Base-by-base conservation (phyloP, 352 stramenopile genomes). In the Halophytophthora polymorphica region DNA sequence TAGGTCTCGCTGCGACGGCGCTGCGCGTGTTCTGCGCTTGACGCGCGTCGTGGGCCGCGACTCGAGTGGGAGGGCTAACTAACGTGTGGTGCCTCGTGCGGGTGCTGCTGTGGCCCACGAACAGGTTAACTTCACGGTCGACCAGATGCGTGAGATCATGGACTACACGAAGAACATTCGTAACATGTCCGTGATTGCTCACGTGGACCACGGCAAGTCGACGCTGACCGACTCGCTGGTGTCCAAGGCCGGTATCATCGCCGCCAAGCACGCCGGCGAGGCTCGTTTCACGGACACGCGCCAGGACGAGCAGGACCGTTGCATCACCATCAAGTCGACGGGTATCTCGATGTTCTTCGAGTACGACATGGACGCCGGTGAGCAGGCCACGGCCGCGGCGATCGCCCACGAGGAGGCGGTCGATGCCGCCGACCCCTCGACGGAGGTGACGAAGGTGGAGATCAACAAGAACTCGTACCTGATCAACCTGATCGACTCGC, bases 271-370 rank as follows among this genome's bases (percentile, higher is more conserved):
- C 71, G 97, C 97, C 53, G 97, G 97, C 69, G 97, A 98, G 65
- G 96, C 95, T 33, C 93, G 97, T 75, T 99, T 99, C 90, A 99
- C 95, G 35, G 98, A 99, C 81, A 99, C 96, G n/a, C 93, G 96
- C 68, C 90, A 90, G n/a, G 98, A 99, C 77, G 98, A 99, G 83
- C 96, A 98, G 70, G 97, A 99, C 67, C 96, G 97, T 77, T 94
- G 96, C 84, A 99, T 99, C 75, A 99, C 97, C 56, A 99, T 99
- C 82, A 99, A 99, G 86, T 99, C 96, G 38, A 99, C 96, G 44
- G 97, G 96, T 87, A 99, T 99, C 72, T 99, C 96, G 42, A 98
- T 99, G 96, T 99, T 99, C 85, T 99, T 99, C 71, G 96, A 99
- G 87, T 99, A 99, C 88, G 95, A 99, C 69, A 96, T 98, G 70